Evolutionary conservation across 345 rosid genomes (phyloP).

Genomic region (Barbarea vulgaris): DNA sequence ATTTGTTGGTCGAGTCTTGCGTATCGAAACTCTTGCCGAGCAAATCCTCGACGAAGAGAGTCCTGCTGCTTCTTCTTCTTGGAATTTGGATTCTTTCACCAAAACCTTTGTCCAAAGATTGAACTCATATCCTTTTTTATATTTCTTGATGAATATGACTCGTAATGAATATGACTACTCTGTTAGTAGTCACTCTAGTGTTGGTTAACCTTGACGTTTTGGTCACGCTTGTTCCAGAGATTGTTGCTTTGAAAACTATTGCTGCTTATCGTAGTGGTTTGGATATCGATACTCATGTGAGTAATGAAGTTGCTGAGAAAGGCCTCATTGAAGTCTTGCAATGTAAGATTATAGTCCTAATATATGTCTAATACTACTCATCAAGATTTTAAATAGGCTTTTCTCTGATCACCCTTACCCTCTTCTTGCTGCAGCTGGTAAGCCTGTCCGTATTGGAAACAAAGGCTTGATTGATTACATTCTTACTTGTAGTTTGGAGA

Average conservation of each 20-base stretch:
- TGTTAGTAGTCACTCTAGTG: neutral
- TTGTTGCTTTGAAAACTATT: conserved; percentile 77
- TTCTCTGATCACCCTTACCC: conserved; percentile 31
- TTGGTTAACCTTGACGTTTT: conserved; percentile 52
- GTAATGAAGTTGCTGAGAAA: conserved; percentile 62
- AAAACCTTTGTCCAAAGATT: conserved; percentile 55
- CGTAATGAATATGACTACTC: neutral
- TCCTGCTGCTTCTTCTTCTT: conserved; percentile 51
- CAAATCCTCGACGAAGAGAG: conserved; percentile 62
- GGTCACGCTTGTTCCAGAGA: conserved; percentile 56
- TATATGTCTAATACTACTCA: neutral
- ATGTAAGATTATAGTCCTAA: conserved; percentile 46
- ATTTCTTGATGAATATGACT: neutral
- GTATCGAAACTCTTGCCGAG: conserved; percentile 84
- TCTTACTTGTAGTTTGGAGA: conserved; percentile 63
- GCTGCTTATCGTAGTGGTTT: conserved; percentile 96
- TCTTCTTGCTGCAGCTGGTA: conserved; percentile 59
- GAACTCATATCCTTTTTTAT: conserved; percentile 88
- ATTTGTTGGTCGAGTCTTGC: conserved; percentile 75
- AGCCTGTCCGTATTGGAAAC: conserved; percentile 63
- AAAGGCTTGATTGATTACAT: conserved; percentile 84
- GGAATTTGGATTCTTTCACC: conserved; percentile 73
- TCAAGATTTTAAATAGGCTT: conserved; percentile 15
- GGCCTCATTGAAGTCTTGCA: conserved; percentile 66
- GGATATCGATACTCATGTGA: conserved; percentile 67